Percentiles rank a stretch among this genome's conserved stretches.
phyloP scores from a whole-genome alignment of 2,329 filamentous ascomycete species.

The Microsporum audouinii region DNA sequence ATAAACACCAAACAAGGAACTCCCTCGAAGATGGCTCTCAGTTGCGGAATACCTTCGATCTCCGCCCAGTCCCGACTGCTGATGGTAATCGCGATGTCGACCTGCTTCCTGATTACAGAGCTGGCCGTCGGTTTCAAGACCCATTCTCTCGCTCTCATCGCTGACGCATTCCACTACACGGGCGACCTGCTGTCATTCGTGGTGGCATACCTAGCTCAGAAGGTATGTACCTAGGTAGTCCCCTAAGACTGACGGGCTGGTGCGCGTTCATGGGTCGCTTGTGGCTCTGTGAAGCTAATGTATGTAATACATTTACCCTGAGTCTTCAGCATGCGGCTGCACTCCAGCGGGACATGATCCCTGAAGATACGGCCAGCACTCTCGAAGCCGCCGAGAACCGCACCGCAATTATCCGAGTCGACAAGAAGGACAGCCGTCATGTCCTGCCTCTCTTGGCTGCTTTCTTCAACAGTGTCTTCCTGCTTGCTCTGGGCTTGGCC shows the following conservation, averaged over 20 bases:
- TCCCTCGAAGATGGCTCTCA: neutral
- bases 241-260: too few relatives aligned
- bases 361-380: neutral
- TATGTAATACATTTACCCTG: too few relatives aligned
- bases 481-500: constrained; percentile 59
- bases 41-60: neutral
- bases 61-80: constrained; percentile 10
- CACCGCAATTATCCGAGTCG: neutral
- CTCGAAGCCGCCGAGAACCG: neutral
- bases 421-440: neutral
- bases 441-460: constrained; percentile 11
- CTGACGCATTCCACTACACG: constrained; percentile 71
- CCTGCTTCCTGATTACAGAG: constrained; percentile 10
- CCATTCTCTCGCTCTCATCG: constrained; percentile 57
- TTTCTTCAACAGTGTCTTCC: constrained; percentile 70
- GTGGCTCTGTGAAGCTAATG: neutral
- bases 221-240: constrained; percentile 1
- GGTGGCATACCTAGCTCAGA: constrained; percentile 11
- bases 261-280: too few relatives aligned
- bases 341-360: neutral
- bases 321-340: neutral
- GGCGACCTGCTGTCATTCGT: constrained; percentile 20
- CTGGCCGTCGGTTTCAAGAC: constrained; percentile 55
- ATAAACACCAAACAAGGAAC: neutral
- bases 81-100: constrained; percentile 12